These are phyloP conservation scores for Mortierella alpina DNA, from an alignment of 192 early-diverging fungal species.

Conservation along the genomic window DNA sequence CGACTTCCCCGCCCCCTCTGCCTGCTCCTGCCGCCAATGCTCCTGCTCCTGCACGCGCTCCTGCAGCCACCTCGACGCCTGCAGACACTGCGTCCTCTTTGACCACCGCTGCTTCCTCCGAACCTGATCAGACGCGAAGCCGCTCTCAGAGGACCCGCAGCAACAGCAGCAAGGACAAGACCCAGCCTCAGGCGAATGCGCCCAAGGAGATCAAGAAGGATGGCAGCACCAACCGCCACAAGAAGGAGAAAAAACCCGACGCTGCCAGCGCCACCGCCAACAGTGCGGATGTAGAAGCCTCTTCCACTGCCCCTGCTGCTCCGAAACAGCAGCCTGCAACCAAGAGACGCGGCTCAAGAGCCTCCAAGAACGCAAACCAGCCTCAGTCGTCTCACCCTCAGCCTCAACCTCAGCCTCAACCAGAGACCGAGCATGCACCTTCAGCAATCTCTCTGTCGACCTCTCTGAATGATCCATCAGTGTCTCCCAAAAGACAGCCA, in stretches of 20 bases:
- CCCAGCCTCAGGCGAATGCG: neutral
- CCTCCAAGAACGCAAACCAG: neutral
- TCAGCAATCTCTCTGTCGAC: too few relatives aligned
- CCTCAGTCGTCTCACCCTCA: neutral
- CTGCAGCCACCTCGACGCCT: constrained; percentile 1
- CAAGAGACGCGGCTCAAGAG: constrained; percentile 18
- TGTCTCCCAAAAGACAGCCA: too few relatives aligned
- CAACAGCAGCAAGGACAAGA: neutral
- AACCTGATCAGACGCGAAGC: neutral
- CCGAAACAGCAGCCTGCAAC: constrained; percentile 8
- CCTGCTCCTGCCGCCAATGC: constrained; percentile 1
- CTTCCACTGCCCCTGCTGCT: neutral
- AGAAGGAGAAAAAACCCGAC: constrained; percentile 20
- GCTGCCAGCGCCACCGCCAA: neutral
- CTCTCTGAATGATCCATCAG: too few relatives aligned
- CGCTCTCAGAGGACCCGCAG: constrained; percentile 11
- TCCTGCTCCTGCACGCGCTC: constrained; percentile 12
- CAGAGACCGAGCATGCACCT: too few relatives aligned
- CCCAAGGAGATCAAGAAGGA: neutral
- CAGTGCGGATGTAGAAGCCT: neutral
- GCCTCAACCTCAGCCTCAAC: constrained; percentile 2
- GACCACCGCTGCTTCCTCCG: constrained; percentile 1
- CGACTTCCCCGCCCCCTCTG: constrained; percentile 5
- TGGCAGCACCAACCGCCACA: neutral
- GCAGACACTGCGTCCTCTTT: neutral